Evolutionary conservation across 495 filamentous ascomycete genomes (phyloP).

Genomic region (Hypomontagnella monticulosa): DNA sequence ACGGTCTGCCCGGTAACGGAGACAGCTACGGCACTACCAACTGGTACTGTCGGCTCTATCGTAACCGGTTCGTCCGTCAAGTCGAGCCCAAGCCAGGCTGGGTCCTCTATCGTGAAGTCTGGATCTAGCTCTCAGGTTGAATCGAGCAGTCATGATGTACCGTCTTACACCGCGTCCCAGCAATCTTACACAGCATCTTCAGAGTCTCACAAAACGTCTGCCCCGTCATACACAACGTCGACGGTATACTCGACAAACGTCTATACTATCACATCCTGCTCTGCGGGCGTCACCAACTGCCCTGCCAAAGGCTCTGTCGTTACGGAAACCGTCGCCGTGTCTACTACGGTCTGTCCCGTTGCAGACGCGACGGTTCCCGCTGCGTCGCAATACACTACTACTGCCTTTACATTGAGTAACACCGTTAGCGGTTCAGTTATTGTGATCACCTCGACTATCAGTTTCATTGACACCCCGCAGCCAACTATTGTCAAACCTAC

Average conservation of each 20-base stretch:
- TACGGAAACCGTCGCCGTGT: conserved; percentile 44
- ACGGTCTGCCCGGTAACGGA: conserved; percentile 56
- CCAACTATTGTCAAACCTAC: conserved; percentile 18
- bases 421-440: conserved; percentile 62
- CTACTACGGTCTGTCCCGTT: conserved; percentile 45
- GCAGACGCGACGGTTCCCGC: conserved; percentile 19
- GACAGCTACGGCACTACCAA: conserved; percentile 23
- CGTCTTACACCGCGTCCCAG: conserved; percentile 11
- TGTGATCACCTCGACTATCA: conserved; percentile 57
- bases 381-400: conserved; percentile 45
- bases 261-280: conserved; percentile 63
- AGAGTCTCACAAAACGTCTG: conserved; percentile 12
- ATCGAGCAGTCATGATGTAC: conserved; percentile 11
- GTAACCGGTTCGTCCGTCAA: conserved; percentile 43
- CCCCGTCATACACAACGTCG: conserved; percentile 44
- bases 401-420: conserved; percentile 61
- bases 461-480: conserved; percentile 38
- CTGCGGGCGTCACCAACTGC: conserved; percentile 62
- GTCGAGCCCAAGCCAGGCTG: conserved; percentile 11
- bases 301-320: conserved; percentile 51
- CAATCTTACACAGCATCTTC: conserved; percentile 24
- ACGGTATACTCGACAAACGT: conserved; percentile 65
- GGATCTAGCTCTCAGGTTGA: conserved; percentile 44
- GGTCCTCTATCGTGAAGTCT: conserved; percentile 15
- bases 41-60: conserved; percentile 31